These are phyloP conservation scores for Zygotorulaspora florentina DNA, from an alignment of 805 yeast species.

Conservation along the genomic window DNA sequence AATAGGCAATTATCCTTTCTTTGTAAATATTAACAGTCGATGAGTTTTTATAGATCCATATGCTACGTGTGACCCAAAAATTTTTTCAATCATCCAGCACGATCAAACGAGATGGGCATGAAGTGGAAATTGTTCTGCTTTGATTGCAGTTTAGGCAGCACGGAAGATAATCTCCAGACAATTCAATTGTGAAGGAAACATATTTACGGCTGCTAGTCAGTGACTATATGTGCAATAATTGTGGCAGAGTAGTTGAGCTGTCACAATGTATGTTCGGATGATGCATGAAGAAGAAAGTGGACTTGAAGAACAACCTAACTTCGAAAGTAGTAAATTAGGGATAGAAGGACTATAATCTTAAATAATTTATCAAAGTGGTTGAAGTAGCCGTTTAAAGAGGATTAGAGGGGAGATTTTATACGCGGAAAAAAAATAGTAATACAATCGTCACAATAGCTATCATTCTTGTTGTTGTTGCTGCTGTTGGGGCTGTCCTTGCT, in stretches of 20 bases:
- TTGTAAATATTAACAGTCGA: background rate
- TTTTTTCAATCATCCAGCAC: conserved; percentile 3
- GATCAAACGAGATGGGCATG: background rate
- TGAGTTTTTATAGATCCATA: background rate
- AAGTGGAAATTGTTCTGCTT: no score
- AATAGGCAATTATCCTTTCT: no score
- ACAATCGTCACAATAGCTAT: background rate
- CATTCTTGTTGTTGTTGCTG: background rate
- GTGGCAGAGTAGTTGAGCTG: background rate
- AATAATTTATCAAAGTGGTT: no score
- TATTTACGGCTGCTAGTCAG: no score
- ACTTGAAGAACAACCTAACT: background rate
- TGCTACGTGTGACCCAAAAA: conserved; percentile 1
- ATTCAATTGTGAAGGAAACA: no score
- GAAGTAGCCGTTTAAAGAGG: no score
- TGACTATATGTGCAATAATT: no score
- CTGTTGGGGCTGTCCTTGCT: background rate
- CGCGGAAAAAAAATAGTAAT: background rate
- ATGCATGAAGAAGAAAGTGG: background rate
- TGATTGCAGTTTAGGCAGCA: no score
- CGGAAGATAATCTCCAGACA: no score
- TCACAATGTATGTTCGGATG: background rate
- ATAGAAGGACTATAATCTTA: background rate
- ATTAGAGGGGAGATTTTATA: no score
- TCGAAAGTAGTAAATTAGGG: background rate